A percentile compares a stretch with the other conserved stretches of the same genome.
Evolutionary conservation across 805 yeast genomes (phyloP).

Genomic region (Kodamaea hsintzibuensis): DNA sequence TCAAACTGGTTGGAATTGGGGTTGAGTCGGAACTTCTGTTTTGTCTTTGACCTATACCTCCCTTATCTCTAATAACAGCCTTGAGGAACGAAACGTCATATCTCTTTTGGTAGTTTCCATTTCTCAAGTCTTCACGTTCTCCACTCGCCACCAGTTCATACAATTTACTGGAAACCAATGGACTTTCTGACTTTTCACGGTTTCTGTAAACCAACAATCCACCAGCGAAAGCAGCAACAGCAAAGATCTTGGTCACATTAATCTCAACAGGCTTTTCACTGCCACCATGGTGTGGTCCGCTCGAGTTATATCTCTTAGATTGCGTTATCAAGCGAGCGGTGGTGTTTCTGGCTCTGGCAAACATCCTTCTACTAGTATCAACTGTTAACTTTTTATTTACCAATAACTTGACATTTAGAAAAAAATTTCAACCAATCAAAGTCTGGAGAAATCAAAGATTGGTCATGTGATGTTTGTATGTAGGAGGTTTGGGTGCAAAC

Average conservation of each 20-base stretch:
- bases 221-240: slow-evolving; percentile 42
- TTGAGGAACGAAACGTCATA: slow-evolving; percentile 45
- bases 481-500: slow-evolving; percentile 1
- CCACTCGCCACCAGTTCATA: slow-evolving; percentile 32
- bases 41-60: slow-evolving; percentile 46
- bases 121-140: slow-evolving; percentile 36
- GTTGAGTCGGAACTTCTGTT: slow-evolving; percentile 33
- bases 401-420: neutral
- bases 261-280: slow-evolving; percentile 32
- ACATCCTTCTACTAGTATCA: slow-evolving; percentile 10
- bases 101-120: slow-evolving; percentile 36
- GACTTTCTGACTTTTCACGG: slow-evolving; percentile 32
- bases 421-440: slow-evolving; percentile 10
- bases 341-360: slow-evolving; percentile 12
- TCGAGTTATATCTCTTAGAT: slow-evolving; percentile 16
- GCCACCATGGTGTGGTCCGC: slow-evolving; percentile 12
- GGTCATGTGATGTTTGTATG: neutral
- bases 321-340: slow-evolving; percentile 14
- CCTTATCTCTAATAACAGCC: slow-evolving; percentile 43
- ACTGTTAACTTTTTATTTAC: neutral
- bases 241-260: slow-evolving; percentile 42
- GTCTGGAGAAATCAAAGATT: neutral
- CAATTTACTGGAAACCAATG: slow-evolving; percentile 38
- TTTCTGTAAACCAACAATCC: slow-evolving; percentile 35
- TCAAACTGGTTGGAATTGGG: slow-evolving; percentile 32